Base-by-base conservation (phyloP, 78 protist species). In the Emiliania huxleyi region DNA sequence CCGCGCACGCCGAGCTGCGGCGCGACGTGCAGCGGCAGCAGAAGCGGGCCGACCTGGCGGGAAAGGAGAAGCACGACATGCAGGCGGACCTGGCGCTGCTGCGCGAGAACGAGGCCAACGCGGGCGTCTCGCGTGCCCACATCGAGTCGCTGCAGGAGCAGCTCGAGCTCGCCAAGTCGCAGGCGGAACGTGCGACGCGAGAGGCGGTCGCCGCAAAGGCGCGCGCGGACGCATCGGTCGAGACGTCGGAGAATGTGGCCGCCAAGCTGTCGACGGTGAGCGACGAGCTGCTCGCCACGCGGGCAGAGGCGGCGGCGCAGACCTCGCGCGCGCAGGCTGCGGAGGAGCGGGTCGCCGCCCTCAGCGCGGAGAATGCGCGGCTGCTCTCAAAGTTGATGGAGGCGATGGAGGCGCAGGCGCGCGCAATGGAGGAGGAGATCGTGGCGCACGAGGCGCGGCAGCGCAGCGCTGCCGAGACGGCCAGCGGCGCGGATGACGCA, bases 101-200 rank as follows among this genome's bases (percentile, higher is more conserved):
- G 48, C 85, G 85, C n/a, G 33, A 77, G 46, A 77, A 77, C 85
- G 85, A 77, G 29, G 85, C 85, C n/a, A 77, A 77, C 48, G 29
- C 33, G 2, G 85, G 85, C 44, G 85, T 77, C 15, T 22, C 37
- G 37, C 85, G 85, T 21, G 85, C 4, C 35, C 85, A 77, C 46
- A 77, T 77, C 44, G 85, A 77, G 48, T 25, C 1, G 85, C 46
- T 77, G 48, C 85, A 40, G 46, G n/a, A 77, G 44, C 85, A 40
- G 44, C 85, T 77, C 35, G 85, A 77, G 8, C 2, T 11, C 29
- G 48, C 46, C 15, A 77, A 77, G 85, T 22, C 44, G n/a, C n/a
- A 71, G 42, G 44, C 42, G 19, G 81, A 3, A 40, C 81, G 73
- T 6, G 3, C 81, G 2, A 21, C 45, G 33, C 3, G 81, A 19